Evolutionary conservation across 352 stramenopile genomes (phyloP), one percentile per base, ranked within the genome.

Genomic region (Phytophthora sansomeana): DNA sequence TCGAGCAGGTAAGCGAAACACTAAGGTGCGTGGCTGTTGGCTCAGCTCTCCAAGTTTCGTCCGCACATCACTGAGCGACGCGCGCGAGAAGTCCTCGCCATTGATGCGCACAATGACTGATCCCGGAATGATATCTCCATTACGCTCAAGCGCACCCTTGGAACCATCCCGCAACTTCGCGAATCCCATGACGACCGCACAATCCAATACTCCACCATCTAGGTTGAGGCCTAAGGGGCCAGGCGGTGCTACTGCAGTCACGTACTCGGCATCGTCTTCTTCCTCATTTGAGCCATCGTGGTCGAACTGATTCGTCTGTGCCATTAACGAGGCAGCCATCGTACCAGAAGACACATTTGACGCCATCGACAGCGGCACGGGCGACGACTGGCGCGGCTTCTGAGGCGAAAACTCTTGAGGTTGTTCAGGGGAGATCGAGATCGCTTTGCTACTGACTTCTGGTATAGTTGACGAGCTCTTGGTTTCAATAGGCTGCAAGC

Each of bases 151-250:
- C 14, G 58, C 65, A 1, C 85, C 83, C 24, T 73, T 74, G 0
- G 71, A 82, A 6, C 87, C 87, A 33, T 92, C 82, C 0, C 76
- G 68, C 6, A 93, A 58, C 26, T 73, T 69, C n/a, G 75, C 54
- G 50, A 93, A 95, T 4, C 85, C 83, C 19, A 88, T 62, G 4
- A 95, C 83, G 32, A 93, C 78, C 2, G 81, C 85, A 9, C 62
- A 67, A 16, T 90, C 68, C 0, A 69, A 44, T 4, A 81, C 62
- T n/a, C 67, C 65, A 17, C 78, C 77, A 46, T 92, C 80, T 16
- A 95, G 55, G 28, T 91, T 84, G 7, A 95, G 63, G 1, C 87
- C 87, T 26, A 95, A 65, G 3, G 85, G 80, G 8, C 87, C 87
- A 2, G 85, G 59, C 0, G 85, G 85, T 1, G 80, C 85, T 16